phyloP scores from a whole-genome alignment of 1,139 yeast genomes.

The Yamadazyma siamensis region DNA sequence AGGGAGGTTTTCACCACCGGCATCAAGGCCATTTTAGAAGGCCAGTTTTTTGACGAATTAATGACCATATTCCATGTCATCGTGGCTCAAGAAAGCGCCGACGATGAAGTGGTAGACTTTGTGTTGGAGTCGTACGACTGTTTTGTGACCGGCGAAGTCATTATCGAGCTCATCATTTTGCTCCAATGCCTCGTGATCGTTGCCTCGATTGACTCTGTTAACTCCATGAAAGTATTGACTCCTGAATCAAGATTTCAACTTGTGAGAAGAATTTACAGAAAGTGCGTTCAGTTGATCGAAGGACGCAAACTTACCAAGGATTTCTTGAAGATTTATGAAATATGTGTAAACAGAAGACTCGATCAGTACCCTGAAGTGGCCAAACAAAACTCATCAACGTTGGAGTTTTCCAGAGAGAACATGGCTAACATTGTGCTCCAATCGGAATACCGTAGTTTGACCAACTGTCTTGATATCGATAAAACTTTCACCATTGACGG shows the following conservation, averaged over 20 bases:
- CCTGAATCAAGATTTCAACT: conserved; percentile 27
- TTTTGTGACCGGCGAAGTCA: conserved; percentile 52
- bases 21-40: conserved; percentile 14
- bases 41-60: conserved; percentile 25
- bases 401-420: conserved; percentile 17
- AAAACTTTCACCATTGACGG: conserved; percentile 25
- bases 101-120: conserved; percentile 45
- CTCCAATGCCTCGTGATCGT: conserved; percentile 51
- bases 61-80: conserved; percentile 24
- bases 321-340: conserved; percentile 28
- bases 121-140: conserved; percentile 60
- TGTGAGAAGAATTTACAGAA: conserved; percentile 43
- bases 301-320: conserved; percentile 35
- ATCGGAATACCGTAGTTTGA: conserved; percentile 51
- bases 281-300: conserved; percentile 46
- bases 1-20: conserved; percentile 21
- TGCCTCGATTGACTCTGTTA: conserved; percentile 28
- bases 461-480: conserved; percentile 33
- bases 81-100: conserved; percentile 28
- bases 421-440: conserved; percentile 55
- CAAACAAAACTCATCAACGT: conserved; percentile 14
- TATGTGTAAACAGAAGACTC: conserved; percentile 32
- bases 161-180: conserved; percentile 53
- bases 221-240: conserved; percentile 27
- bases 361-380: conserved; percentile 38